Evolutionary conservation across 169 alveolate genomes (phyloP).

Genomic region (Eimeria mitis): DNA sequence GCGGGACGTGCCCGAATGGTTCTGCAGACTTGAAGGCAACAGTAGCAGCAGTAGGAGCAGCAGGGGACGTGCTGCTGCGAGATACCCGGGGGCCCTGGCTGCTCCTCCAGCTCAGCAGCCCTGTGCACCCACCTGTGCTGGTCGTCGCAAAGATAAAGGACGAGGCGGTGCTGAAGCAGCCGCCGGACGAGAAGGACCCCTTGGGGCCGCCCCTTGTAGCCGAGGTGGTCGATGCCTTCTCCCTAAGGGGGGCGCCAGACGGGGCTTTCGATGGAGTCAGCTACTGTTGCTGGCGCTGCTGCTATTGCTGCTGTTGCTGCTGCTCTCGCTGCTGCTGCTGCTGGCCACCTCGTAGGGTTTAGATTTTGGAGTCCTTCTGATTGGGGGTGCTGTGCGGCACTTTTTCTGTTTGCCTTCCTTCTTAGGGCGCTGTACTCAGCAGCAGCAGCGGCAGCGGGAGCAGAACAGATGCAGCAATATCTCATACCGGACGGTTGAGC

Average conservation of each 20-base stretch:
- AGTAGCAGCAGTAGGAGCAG: conserved; percentile 61
- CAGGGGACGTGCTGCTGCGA: conserved; percentile 19
- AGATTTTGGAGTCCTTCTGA: neutral
- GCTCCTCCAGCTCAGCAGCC: conserved; percentile 40
- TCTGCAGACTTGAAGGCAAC: conserved; percentile 15
- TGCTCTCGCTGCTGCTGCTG: neutral
- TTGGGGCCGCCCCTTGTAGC: conserved; percentile 31
- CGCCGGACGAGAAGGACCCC: neutral
- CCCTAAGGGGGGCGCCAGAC: conserved; percentile 39
- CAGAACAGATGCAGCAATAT: neutral
- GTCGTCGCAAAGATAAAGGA: conserved; percentile 20
- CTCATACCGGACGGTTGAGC: neutral
- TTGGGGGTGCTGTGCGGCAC: neutral
- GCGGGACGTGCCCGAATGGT: neutral
- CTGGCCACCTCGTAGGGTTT: neutral
- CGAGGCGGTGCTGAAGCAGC: neutral
- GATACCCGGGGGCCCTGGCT: conserved; percentile 26
- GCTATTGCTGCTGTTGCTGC: neutral
- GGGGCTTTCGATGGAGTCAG: conserved; percentile 53
- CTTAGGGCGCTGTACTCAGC: neutral
- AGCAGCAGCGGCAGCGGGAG: neutral
- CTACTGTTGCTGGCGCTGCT: neutral
- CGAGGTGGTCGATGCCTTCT: conserved; percentile 22
- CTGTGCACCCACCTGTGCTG: conserved; percentile 26
- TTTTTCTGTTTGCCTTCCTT: neutral